These are phyloP conservation scores for Solanum peruvianum DNA, from an alignment of 257 asterid genomes.

Conservation along the genomic window DNA sequence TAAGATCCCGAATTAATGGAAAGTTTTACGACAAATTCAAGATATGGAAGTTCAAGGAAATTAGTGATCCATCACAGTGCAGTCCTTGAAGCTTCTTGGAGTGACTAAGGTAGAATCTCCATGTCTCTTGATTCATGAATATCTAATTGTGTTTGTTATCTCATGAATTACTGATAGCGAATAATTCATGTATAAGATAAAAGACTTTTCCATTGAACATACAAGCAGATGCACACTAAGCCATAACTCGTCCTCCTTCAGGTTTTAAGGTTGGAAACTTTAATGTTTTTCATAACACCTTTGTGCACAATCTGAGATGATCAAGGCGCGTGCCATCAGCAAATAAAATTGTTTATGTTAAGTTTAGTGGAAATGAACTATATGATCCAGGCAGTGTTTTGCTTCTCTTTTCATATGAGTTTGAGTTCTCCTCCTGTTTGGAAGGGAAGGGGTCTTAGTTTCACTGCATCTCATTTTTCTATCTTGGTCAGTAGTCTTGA, in stretches of 20 bases:
- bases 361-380: neutral
- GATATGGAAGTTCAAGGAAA: constrained; percentile 69
- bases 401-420: neutral
- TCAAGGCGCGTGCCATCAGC: neutral
- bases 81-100: constrained; percentile 58
- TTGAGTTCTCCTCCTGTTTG: neutral
- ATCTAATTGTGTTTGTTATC: neutral
- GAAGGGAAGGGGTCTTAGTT: neutral
- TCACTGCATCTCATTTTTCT: neutral
- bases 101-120: too few species aligned
- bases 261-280: neutral
- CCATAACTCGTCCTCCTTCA: neutral
- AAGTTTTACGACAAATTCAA: constrained; percentile 52
- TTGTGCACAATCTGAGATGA: neutral
- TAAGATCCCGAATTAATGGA: constrained; percentile 49
- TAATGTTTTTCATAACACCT: neutral
- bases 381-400: neutral
- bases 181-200: neutral
- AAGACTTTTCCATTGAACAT: neutral
- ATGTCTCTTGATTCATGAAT: neutral
- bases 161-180: neutral
- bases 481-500: neutral
- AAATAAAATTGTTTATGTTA: neutral
- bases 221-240: neutral
- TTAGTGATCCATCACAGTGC: constrained; percentile 69